These are phyloP conservation scores for Notholithocarpus densiflorus DNA, from an alignment of 306 rosid genomes.

Conservation along the genomic window DNA sequence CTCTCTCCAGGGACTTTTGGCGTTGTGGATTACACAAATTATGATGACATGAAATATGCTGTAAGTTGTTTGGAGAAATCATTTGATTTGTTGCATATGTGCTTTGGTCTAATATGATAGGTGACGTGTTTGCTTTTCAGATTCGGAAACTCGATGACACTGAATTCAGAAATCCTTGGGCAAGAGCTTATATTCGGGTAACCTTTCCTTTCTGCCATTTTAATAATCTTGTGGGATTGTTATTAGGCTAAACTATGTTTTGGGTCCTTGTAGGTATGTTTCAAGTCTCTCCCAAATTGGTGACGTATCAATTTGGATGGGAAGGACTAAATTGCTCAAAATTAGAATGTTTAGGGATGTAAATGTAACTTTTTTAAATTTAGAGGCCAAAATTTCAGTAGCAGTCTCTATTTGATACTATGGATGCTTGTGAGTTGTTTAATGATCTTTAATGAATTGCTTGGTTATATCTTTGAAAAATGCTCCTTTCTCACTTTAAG, in stretches of 20 bases:
- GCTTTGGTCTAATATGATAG: background rate
- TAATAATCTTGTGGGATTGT: background rate
- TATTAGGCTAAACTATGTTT: background rate
- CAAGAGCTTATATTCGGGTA: conserved; percentile 90
- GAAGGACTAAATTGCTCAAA: background rate
- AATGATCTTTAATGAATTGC: background rate
- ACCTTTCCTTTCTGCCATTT: background rate
- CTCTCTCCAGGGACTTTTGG: conserved; percentile 82
- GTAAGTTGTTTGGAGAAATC: conserved; percentile 46
- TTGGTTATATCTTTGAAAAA: background rate
- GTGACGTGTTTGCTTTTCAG: conserved; percentile 34
- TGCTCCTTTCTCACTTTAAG: conserved; percentile 2
- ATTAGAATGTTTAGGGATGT: background rate
- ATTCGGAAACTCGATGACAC: conserved; percentile 90
- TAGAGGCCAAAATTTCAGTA: background rate
- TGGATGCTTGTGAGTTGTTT: background rate
- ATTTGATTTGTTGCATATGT: background rate
- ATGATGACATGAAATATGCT: conserved; percentile 99
- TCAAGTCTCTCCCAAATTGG: background rate
- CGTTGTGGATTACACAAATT: conserved; percentile 82
- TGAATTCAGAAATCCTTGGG: conserved; percentile 97
- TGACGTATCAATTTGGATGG: background rate
- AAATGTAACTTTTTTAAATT: background rate
- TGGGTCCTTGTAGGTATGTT: background rate
- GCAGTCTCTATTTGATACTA: background rate